Evolutionary conservation across 495 filamentous ascomycete species (phyloP).

Genomic region (Xanthoparmelia taractica): DNA sequence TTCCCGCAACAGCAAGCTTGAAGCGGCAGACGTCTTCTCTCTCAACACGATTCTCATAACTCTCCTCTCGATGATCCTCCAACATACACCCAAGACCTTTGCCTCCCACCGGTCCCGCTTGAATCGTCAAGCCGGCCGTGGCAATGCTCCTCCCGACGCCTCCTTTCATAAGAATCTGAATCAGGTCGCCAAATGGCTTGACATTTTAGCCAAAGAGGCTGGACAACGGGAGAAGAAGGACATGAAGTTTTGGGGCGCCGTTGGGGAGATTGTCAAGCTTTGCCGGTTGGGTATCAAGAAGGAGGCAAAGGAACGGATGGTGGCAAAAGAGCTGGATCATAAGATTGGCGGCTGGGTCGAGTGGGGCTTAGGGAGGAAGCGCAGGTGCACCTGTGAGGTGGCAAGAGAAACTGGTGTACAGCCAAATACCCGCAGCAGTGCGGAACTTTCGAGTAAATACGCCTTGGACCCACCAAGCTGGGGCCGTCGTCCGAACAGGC

Average conservation of each 20-base stretch:
- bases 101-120: constrained; percentile 62
- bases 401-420: background rate
- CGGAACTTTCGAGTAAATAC: background rate
- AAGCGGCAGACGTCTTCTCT: constrained; percentile 62
- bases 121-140: constrained; percentile 58
- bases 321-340: constrained; percentile 20
- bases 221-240: constrained; percentile 54
- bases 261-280: constrained; percentile 21
- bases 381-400: constrained; percentile 16
- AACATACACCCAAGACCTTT: constrained; percentile 64
- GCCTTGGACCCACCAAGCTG: background rate
- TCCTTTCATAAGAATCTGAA: constrained; percentile 77
- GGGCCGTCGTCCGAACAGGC: background rate
- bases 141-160: constrained; percentile 63
- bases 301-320: constrained; percentile 21
- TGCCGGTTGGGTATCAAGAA: constrained; percentile 20
- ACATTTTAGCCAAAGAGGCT: constrained; percentile 56
- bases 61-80: constrained; percentile 62
- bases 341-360: constrained; percentile 23
- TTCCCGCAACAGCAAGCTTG: constrained; percentile 23
- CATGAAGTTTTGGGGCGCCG: constrained; percentile 22
- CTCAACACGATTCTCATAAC: constrained; percentile 64
- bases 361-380: constrained; percentile 16
- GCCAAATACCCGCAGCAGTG: background rate
- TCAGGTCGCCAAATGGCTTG: constrained; percentile 74